Evolutionary conservation across 495 filamentous ascomycete genomes (phyloP).

Genomic region (Penicillium canescens): DNA sequence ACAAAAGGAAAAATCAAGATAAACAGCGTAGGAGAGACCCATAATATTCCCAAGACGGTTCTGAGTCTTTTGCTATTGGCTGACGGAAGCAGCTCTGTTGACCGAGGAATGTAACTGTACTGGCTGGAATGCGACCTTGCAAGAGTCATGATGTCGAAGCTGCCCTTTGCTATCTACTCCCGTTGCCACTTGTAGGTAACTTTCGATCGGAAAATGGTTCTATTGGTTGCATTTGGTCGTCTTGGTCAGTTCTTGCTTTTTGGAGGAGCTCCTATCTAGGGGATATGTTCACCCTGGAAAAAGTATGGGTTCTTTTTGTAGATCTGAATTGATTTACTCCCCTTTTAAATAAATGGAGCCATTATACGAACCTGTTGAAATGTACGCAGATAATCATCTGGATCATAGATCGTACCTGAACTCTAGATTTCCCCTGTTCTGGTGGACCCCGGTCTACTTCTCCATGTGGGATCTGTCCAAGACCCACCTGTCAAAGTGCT

Average conservation of each 20-base stretch:
- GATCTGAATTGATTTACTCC: no score
- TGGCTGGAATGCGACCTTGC: slow-evolving; percentile 14
- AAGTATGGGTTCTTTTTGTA: no score
- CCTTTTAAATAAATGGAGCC: neutral
- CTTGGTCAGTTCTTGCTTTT: neutral
- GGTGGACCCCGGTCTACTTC: neutral
- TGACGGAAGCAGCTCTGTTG: slow-evolving; percentile 2
- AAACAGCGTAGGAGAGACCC: no score
- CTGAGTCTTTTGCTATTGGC: slow-evolving; percentile 2
- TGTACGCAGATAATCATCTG: no score
- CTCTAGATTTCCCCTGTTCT: neutral
- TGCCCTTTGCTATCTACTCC: neutral
- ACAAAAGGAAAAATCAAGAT: no score
- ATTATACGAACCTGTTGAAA: no score
- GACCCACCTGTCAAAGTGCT: neutral
- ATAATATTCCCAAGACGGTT: slow-evolving; percentile 1
- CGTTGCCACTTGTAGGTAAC: neutral
- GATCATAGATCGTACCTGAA: no score
- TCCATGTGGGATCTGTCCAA: neutral
- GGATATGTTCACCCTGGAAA: no score
- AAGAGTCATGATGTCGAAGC: slow-evolving; percentile 1
- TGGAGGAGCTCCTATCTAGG: no score
- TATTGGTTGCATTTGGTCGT: neutral
- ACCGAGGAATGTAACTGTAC: slow-evolving; percentile 19
- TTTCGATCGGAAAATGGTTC: neutral